Percentiles rank a stretch among this genome's conserved stretches.
phyloP scores from a whole-genome alignment of 768 basidiomycete genomes.

The Macrolepiota fuliginosa region DNA sequence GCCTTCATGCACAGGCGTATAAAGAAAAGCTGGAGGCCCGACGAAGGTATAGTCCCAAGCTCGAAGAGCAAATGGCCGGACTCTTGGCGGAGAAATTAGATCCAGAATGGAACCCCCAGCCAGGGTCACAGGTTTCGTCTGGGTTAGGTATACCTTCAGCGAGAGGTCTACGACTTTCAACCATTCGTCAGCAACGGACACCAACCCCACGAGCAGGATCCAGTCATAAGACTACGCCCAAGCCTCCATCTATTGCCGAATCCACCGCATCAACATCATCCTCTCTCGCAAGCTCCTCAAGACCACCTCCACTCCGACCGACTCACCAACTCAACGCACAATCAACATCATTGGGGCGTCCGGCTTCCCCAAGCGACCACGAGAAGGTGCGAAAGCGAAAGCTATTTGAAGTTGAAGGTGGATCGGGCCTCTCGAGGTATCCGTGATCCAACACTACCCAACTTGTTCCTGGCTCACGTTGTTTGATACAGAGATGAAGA shows the following conservation, averaged over 20 bases:
- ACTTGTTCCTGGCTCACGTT: neutral
- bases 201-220: neutral
- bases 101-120: neutral
- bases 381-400: neutral
- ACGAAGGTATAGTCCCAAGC: conserved; percentile 11
- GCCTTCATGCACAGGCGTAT: conserved; percentile 41
- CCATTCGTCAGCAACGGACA: neutral
- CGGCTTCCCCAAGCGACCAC: neutral
- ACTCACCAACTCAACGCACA: neutral
- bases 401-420: neutral
- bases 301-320: neutral
- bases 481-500: neutral
- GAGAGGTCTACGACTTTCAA: conserved; percentile 3
- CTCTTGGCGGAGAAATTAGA: conserved; percentile 16
- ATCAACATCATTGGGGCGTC: no score
- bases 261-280: neutral
- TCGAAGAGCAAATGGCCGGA: conserved; percentile 19
- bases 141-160: neutral
- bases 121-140: conserved; percentile 13
- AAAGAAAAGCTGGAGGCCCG: conserved; percentile 37
- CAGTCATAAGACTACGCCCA: neutral
- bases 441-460: neutral
- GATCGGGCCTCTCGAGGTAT: neutral
- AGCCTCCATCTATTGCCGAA: neutral
- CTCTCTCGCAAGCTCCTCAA: neutral